Conservation (phyloP, 2,329 filamentous ascomycete species). For the Sporothrix pallida region DNA sequence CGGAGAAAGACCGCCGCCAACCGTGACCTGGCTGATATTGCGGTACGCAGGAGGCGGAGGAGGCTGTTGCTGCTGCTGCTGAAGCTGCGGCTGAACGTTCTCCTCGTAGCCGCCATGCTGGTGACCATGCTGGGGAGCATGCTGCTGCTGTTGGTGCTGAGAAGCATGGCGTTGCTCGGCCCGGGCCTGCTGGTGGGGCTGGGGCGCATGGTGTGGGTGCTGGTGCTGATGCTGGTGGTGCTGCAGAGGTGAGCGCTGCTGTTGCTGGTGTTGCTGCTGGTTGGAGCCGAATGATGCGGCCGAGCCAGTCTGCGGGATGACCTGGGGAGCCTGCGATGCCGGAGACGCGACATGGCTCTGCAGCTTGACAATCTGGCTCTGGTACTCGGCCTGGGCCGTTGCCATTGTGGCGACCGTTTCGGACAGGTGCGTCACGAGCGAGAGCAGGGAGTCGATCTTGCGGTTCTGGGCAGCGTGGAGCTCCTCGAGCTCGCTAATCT, state of each 20-base stretch:
- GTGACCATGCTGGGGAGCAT: slow-evolving; percentile 35
- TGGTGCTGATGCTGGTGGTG: slow-evolving; percentile 38
- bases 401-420: slow-evolving; percentile 74
- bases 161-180: slow-evolving; percentile 13
- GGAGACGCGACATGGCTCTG: slow-evolving; percentile 41
- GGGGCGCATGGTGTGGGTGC: slow-evolving; percentile 39
- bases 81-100: background rate
- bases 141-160: slow-evolving; percentile 32
- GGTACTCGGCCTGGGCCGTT: slow-evolving; percentile 69
- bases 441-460: slow-evolving; percentile 76
- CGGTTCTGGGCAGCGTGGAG: slow-evolving; percentile 59
- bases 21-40: slow-evolving; percentile 33
- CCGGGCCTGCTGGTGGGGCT: slow-evolving; percentile 37
- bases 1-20: slow-evolving; percentile 32
- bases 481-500: slow-evolving; percentile 57
- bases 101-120: slow-evolving; percentile 30
- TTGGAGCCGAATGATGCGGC: slow-evolving; percentile 20
- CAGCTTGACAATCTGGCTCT: slow-evolving; percentile 66
- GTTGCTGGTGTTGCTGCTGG: slow-evolving; percentile 28
- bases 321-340: background rate
- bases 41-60: slow-evolving; percentile 26
- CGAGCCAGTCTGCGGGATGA: slow-evolving; percentile 13
- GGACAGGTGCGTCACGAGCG: slow-evolving; percentile 68
- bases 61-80: background rate
- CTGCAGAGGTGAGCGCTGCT: slow-evolving; percentile 2